These are phyloP conservation scores for Calendula officinalis DNA, from an alignment of 129 eudicot genomes.

Conservation along the genomic window DNA sequence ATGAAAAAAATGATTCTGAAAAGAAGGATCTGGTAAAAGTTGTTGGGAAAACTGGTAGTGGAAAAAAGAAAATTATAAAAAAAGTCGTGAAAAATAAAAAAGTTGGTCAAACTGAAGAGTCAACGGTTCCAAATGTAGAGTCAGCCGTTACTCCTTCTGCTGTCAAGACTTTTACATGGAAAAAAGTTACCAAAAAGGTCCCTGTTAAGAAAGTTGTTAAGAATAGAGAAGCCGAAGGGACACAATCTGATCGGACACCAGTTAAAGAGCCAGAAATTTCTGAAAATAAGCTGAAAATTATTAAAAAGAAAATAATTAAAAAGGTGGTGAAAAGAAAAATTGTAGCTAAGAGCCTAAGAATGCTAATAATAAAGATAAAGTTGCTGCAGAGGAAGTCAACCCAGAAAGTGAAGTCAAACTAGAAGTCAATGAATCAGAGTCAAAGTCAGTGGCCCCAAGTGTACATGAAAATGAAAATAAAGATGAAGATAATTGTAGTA, in stretches of 20 bases:
- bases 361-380: slow-evolving; percentile 32
- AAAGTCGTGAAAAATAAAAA: slow-evolving; percentile 73
- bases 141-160: slow-evolving; percentile 36
- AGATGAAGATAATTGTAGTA: slow-evolving; percentile 4
- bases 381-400: slow-evolving; percentile 22
- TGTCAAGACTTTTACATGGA: slow-evolving; percentile 50
- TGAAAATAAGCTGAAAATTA: slow-evolving; percentile 41
- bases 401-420: slow-evolving; percentile 34
- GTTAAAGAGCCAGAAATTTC: slow-evolving; percentile 45
- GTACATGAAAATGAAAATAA: slow-evolving; percentile 36
- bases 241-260: slow-evolving; percentile 36
- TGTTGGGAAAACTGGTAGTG: slow-evolving; percentile 45
- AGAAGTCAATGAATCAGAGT: slow-evolving; percentile 29
- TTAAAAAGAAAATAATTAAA: slow-evolving; percentile 70
- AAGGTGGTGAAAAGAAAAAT: slow-evolving; percentile 67
- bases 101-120: too few relatives aligned
- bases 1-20: slow-evolving; percentile 32
- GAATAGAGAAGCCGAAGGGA: slow-evolving; percentile 46
- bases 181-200: slow-evolving; percentile 57
- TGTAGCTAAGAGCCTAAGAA: slow-evolving; percentile 40
- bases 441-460: slow-evolving; percentile 24
- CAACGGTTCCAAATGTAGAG: slow-evolving; percentile 45
- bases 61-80: slow-evolving; percentile 69
- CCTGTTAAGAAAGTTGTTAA: slow-evolving; percentile 30
- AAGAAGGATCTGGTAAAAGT: too few relatives aligned